These are phyloP conservation scores for Sanghuangporus weigelae DNA, from an alignment of 1,284 basidiomycete species.

Conservation along the genomic window DNA sequence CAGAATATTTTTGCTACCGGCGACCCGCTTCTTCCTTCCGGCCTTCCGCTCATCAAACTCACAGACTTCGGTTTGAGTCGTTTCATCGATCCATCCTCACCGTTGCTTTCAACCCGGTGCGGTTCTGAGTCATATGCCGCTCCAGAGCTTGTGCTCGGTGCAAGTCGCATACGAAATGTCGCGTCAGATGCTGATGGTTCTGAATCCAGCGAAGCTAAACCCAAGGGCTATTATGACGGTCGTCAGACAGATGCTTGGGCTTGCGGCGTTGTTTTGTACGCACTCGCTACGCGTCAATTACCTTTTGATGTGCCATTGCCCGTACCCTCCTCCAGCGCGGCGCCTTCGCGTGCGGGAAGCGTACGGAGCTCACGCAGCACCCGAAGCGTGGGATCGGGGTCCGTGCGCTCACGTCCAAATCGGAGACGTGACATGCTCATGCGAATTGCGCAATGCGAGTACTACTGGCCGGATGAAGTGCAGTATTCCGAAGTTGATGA, in stretches of 20 bases:
- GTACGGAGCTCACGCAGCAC: constrained; percentile 10
- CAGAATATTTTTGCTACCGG: constrained; percentile 43
- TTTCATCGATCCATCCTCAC: constrained; percentile 70
- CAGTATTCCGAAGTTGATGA: constrained; percentile 24
- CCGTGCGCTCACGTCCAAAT: constrained; percentile 19
- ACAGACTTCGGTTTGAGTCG: constrained; percentile 90
- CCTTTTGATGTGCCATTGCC: constrained; percentile 50
- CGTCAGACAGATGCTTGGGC: constrained; percentile 89
- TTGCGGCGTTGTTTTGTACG: constrained; percentile 80
- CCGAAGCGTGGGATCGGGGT: constrained; percentile 8
- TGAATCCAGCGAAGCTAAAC: constrained; percentile 27
- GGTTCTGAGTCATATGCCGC: constrained; percentile 91
- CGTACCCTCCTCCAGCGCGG: constrained; percentile 11
- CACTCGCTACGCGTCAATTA: constrained; percentile 58
- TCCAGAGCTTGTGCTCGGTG: constrained; percentile 75
- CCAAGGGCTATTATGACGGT: constrained; percentile 66
- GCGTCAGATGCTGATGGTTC: constrained; percentile 20
- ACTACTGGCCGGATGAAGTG: constrained; percentile 51
- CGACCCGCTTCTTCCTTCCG: constrained; percentile 33
- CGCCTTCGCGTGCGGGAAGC: constrained; percentile 19
- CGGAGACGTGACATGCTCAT: constrained; percentile 53
- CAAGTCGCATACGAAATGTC: constrained; percentile 3
- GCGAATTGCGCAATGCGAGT: constrained; percentile 76
- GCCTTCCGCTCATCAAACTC: constrained; percentile 72
- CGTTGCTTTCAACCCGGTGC: constrained; percentile 80